Evolutionary conservation across 2,329 filamentous ascomycete genomes (phyloP).

Genomic region (Penicillium nordicum): DNA sequence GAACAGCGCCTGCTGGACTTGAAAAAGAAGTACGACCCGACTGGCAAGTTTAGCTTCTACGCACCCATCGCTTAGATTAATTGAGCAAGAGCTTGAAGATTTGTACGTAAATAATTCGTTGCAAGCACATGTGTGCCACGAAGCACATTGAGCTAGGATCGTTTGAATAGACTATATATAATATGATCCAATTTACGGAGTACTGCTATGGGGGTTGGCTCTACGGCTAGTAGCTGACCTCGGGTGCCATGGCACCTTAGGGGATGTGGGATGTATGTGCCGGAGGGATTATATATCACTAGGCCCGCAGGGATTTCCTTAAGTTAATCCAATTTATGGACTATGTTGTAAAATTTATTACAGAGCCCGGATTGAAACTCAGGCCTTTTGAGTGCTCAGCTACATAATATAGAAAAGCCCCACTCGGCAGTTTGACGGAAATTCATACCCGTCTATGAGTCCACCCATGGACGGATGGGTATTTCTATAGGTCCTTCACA

Average conservation of each 20-base stretch:
- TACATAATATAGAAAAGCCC: not conserved
- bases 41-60: constrained; percentile 30
- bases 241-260: no score
- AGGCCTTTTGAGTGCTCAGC: not conserved
- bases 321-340: not conserved
- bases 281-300: not conserved
- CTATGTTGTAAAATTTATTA: not conserved
- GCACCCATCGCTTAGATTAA: constrained; percentile 20
- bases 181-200: not conserved
- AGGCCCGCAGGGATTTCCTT: not conserved
- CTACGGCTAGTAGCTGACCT: not conserved
- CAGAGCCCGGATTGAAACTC: not conserved
- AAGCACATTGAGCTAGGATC: not conserved
- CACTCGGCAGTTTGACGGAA: not conserved
- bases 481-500: not conserved
- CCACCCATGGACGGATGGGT: not conserved
- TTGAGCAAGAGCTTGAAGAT: not conserved
- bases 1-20: constrained; percentile 28
- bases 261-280: not conserved
- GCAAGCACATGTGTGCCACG: not conserved
- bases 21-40: constrained; percentile 38
- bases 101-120: not conserved
- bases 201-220: not conserved
- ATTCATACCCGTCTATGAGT: not conserved
- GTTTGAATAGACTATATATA: not conserved